These are phyloP conservation scores for Porcisia hertigi DNA, from an alignment of 208 protist species.

Conservation along the genomic window DNA sequence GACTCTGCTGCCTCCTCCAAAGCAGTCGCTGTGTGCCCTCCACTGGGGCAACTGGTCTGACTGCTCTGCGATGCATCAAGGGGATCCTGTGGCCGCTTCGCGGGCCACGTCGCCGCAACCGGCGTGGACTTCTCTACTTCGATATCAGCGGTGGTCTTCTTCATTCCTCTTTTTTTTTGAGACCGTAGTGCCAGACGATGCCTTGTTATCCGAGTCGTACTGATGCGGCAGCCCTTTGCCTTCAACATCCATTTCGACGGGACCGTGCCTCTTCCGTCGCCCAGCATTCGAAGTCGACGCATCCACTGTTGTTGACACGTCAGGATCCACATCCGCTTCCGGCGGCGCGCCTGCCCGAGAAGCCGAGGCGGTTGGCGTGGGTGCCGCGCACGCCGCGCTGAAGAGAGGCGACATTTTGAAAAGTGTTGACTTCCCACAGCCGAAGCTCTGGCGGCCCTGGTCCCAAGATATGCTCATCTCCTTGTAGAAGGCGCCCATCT, in stretches of 20 bases:
- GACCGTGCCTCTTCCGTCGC: conserved; percentile 1
- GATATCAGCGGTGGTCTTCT: conserved; percentile 10
- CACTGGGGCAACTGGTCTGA: conserved; percentile 9
- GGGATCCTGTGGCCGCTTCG: not conserved
- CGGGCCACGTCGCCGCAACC: not conserved
- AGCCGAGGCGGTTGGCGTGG: conserved; percentile 3
- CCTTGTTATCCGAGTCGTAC: not conserved
- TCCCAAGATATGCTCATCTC: conserved; percentile 35
- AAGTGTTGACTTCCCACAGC: conserved; percentile 34
- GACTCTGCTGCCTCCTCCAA: conserved; percentile 28
- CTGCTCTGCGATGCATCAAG: not conserved
- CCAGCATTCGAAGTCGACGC: not conserved
- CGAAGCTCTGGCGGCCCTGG: conserved; percentile 29
- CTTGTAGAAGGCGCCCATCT: conserved; percentile 46
- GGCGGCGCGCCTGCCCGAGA: not conserved
- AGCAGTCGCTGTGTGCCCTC: conserved; percentile 21
- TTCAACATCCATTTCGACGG: conserved; percentile 10
- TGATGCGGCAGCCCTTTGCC: not conserved
- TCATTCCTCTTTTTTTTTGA: conserved; percentile 26
- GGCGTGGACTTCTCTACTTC: not conserved
- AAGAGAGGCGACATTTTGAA: conserved; percentile 21
- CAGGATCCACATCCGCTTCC: not conserved
- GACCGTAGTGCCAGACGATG: not conserved
- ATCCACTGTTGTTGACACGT: conserved; percentile 17
- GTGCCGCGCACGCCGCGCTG: not conserved